Base-by-base conservation (phyloP, 352 stramenopile genomes). In the Phytophthora capsici region DNA sequence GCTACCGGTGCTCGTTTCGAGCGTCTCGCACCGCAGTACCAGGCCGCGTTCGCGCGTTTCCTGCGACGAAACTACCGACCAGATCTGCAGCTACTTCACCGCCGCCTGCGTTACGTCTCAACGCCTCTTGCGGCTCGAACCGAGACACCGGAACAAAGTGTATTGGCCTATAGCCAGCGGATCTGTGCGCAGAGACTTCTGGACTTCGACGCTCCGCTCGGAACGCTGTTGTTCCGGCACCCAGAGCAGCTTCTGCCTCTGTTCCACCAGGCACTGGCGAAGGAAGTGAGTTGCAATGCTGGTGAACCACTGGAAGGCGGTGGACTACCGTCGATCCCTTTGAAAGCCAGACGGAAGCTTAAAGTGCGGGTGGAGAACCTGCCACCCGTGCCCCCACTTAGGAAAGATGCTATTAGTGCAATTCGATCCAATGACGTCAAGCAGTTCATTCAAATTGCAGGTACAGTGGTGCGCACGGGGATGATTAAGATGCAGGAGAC, bases 401-500 rank as follows among this genome's bases (percentile, higher is more conserved):
- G 77, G 49, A 97, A 98, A 75, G 63, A 80, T 0, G 93, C 89
- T 20, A 86, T 99, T 25, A 96, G 88, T 44, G 69, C 80, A n/a
- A 90, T 98, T 34, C 77, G 91, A 7, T 91, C 91, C 6, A 86
- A 82, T 13, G 95, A 99, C 70, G 91, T 98, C 2, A 97, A 91
- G 69, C 73, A 77, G 26, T 69, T 97, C 28, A 88, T 97, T 20
- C 89, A 97, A 62, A 82, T 97, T 53, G 82, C 72, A 32, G 92
- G 83, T 46, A 93, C 82, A 0, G 93, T 98, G n/a, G 91, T 98
- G 40, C 85, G 95, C 34, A 95, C 93, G 5, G 89, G 89, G 17
- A 88, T 93, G 57, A 88, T 90, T 41, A 96, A 97, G 66, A 98
- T 99, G 94, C 91, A 98, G 64, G 94, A 99, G 77, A 88, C 69